These are phyloP conservation scores for Candida adriatica DNA, from an alignment of 805 yeast species.

Conservation along the genomic window DNA sequence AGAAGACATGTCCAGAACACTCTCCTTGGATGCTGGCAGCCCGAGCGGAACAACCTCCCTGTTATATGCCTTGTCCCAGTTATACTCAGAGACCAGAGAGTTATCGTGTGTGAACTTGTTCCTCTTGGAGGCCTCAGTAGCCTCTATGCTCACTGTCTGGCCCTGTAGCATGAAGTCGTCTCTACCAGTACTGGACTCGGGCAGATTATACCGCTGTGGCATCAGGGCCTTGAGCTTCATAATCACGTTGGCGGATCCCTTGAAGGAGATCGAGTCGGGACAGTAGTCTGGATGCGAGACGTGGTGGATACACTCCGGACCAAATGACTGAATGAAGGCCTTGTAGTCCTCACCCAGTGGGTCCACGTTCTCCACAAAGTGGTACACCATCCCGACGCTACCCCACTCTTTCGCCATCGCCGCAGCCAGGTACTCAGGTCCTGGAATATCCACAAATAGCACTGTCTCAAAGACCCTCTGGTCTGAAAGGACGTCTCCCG, in stretches of 20 bases:
- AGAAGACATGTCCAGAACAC: slow-evolving; percentile 3
- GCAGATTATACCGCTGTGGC: slow-evolving; percentile 33
- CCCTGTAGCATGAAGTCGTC: slow-evolving; percentile 17
- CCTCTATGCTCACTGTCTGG: slow-evolving; percentile 16
- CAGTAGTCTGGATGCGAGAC: slow-evolving; percentile 66
- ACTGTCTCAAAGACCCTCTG: slow-evolving; percentile 51
- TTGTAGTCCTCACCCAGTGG: slow-evolving; percentile 36
- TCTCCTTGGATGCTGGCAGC: slow-evolving; percentile 8
- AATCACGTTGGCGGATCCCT: slow-evolving; percentile 44
- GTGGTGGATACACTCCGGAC: slow-evolving; percentile 45
- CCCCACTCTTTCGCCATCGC: slow-evolving; percentile 26
- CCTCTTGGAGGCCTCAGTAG: slow-evolving; percentile 9
- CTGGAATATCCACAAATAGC: slow-evolving; percentile 70
- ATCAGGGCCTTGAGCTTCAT: slow-evolving; percentile 53
- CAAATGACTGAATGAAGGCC: slow-evolving; percentile 49
- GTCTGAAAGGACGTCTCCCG: slow-evolving; percentile 69
- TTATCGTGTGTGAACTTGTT: slow-evolving; percentile 12
- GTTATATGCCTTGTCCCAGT: slow-evolving; percentile 25
- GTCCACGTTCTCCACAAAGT: slow-evolving; percentile 64
- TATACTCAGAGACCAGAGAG: slow-evolving; percentile 5
- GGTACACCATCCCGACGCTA: slow-evolving; percentile 55
- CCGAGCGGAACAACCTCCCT: slow-evolving; percentile 23
- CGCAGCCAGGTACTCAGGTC: slow-evolving; percentile 33
- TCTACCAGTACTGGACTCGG: slow-evolving; percentile 26
- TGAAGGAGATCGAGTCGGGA: slow-evolving; percentile 54